Percentiles rank a stretch among this genome's conserved stretches.
phyloP scores from a whole-genome alignment of 768 basidiomycete species.

The Mycena amicta region DNA sequence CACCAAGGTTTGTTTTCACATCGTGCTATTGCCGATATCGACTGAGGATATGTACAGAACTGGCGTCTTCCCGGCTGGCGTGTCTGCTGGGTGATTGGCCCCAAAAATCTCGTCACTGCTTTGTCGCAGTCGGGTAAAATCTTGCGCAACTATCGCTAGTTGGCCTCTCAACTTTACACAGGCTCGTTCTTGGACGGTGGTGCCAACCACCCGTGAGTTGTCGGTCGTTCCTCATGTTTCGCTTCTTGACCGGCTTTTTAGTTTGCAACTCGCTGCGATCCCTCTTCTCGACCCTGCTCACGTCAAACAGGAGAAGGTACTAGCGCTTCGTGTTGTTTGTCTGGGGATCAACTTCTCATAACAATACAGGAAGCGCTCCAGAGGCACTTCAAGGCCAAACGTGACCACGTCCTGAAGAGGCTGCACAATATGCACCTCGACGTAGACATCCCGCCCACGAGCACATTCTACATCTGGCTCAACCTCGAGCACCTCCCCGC shows the following conservation, averaged over 20 bases:
- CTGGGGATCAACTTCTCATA: too few species aligned
- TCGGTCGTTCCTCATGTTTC: background rate
- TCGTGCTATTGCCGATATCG: conserved; percentile 34
- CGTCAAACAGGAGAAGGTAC: conserved; percentile 70
- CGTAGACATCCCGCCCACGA: conserved; percentile 72
- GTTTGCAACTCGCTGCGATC: conserved; percentile 86
- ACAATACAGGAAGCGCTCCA: conserved; percentile 68
- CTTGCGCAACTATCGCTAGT: background rate
- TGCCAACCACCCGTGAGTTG: conserved; percentile 83
- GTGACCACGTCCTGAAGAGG: conserved; percentile 86
- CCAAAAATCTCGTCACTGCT: conserved; percentile 84
- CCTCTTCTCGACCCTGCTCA: conserved; percentile 74
- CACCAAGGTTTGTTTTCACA: conserved; percentile 64
- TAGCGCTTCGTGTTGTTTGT: too few species aligned
- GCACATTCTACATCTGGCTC: conserved; percentile 96
- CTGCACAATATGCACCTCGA: conserved; percentile 77
- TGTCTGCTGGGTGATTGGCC: conserved; percentile 91
- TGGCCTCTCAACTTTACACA: conserved; percentile 16
- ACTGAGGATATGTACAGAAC: conserved; percentile 58
- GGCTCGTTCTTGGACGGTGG: conserved; percentile 95
- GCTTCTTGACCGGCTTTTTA: conserved; percentile 28
- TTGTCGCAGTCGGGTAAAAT: conserved; percentile 80
- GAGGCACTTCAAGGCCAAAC: conserved; percentile 87
- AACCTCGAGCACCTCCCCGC: conserved; percentile 77
- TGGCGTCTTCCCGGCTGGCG: conserved; percentile 97